Percentiles rank a stretch among this genome's conserved stretches.
Conservation (phyloP, 2,329 filamentous ascomycete species). For the Pseudomassariella vexata region DNA sequence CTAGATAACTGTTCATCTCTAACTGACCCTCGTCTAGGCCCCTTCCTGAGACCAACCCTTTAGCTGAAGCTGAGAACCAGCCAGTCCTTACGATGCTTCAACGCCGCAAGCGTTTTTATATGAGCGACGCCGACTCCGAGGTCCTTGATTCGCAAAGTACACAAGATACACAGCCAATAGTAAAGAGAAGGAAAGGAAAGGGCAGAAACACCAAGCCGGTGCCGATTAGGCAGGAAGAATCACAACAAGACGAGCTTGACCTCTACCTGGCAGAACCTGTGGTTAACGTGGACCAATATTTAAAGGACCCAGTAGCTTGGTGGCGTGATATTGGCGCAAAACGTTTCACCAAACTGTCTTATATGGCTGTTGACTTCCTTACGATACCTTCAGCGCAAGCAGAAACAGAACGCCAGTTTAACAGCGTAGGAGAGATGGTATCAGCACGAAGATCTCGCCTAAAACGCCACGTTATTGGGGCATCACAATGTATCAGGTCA, state of each 20-base stretch:
- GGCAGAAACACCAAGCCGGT: too few species aligned
- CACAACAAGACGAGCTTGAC: conserved; percentile 1
- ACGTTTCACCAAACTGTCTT: conserved; percentile 1
- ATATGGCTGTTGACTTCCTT: conserved; percentile 4
- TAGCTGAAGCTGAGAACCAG: neutral
- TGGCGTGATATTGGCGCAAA: conserved; percentile 1
- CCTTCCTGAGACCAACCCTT: neutral
- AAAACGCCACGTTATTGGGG: neutral
- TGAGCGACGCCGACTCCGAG: neutral
- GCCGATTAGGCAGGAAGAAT: neutral
- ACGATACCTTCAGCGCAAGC: conserved; percentile 1
- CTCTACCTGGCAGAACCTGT: neutral
- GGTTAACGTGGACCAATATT: neutral
- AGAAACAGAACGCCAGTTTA: conserved; percentile 6
- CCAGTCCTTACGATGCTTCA: conserved; percentile 1
- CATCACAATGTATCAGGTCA: conserved; percentile 1
- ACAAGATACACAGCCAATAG: conserved; percentile 2
- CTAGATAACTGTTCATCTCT: neutral
- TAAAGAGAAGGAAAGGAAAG: conserved; percentile 2
- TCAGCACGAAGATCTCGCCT: neutral
- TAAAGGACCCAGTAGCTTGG: neutral
- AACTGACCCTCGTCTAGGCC: conserved; percentile 1
- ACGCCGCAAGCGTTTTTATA: conserved; percentile 2
- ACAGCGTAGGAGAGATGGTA: conserved; percentile 5
- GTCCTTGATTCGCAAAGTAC: neutral